Conservation (phyloP, 2,329 filamentous ascomycete genomes). For the Botrytis pseudocinerea region DNA sequence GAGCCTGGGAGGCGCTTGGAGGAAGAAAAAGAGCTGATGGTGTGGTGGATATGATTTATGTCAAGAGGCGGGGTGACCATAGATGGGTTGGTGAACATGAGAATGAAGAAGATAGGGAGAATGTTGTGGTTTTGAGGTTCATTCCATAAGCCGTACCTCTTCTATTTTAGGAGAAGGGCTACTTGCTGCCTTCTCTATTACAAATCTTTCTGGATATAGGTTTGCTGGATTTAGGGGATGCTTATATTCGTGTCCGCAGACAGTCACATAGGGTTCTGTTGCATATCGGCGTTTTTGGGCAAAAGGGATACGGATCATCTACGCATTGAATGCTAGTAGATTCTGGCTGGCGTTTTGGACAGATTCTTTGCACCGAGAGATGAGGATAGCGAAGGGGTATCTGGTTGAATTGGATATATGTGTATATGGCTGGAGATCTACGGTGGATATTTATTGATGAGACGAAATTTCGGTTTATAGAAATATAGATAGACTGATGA, state of each 20-base stretch:
- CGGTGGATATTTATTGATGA: not conserved
- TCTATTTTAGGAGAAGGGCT: not conserved
- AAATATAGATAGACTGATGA: not conserved
- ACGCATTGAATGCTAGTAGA: not conserved
- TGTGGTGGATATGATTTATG: constrained; percentile 55
- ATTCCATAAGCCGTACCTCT: not conserved
- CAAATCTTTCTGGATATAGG: constrained; percentile 1
- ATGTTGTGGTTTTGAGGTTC: constrained; percentile 32
- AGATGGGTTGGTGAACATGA: constrained; percentile 48
- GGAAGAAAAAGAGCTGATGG: constrained; percentile 50
- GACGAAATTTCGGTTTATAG: not conserved
- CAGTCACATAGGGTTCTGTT: not conserved
- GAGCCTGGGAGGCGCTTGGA: constrained; percentile 55
- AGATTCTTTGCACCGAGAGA: not conserved
- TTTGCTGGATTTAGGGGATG: not conserved
- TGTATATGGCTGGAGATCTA: constrained; percentile 10
- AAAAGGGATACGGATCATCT: not conserved
- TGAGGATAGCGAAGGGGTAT: not conserved
- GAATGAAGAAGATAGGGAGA: constrained; percentile 32
- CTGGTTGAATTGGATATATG: not conserved
- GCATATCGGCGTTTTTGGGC: not conserved
- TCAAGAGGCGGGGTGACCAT: constrained; percentile 53
- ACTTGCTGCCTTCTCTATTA: not conserved
- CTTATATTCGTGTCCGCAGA: not conserved
- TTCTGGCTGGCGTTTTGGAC: not conserved